Percentiles rank a stretch among this genome's conserved stretches.
Evolutionary conservation across 148 eudicot species (phyloP).

Genomic region (Vaccinium macrocarpon): DNA sequence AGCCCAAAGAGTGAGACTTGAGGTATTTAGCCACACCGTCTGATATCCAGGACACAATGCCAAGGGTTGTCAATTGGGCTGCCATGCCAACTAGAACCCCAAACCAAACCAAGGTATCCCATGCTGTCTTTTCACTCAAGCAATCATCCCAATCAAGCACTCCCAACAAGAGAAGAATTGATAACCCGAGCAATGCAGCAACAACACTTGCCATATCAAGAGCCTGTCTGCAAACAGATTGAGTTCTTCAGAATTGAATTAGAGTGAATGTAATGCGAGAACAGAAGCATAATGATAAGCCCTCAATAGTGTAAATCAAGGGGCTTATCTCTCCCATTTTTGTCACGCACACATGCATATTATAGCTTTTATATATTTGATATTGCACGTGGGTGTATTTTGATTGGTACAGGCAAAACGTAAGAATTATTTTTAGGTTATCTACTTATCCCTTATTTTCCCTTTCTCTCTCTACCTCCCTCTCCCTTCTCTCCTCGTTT

Average conservation of each 20-base stretch:
- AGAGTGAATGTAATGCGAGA: background rate
- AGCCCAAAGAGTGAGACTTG: constrained; percentile 63
- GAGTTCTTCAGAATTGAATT: no score
- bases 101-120: constrained; percentile 98
- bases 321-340: no score
- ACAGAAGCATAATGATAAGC: background rate
- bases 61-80: constrained; percentile 74
- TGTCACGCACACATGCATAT: no score
- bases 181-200: constrained; percentile 92
- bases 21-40: constrained; percentile 58
- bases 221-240: constrained; percentile 44
- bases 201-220: constrained; percentile 86
- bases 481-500: no score
- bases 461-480: no score
- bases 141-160: constrained; percentile 94
- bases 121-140: constrained; percentile 86
- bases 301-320: no score
- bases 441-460: no score
- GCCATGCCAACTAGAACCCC: constrained; percentile 96
- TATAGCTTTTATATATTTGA: no score
- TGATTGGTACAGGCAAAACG: no score
- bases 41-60: constrained; percentile 87
- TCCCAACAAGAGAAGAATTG: constrained; percentile 70
- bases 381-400: no score
- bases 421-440: no score